phyloP scores from a whole-genome alignment of 345 rosid species.

The Populus nigra region DNA sequence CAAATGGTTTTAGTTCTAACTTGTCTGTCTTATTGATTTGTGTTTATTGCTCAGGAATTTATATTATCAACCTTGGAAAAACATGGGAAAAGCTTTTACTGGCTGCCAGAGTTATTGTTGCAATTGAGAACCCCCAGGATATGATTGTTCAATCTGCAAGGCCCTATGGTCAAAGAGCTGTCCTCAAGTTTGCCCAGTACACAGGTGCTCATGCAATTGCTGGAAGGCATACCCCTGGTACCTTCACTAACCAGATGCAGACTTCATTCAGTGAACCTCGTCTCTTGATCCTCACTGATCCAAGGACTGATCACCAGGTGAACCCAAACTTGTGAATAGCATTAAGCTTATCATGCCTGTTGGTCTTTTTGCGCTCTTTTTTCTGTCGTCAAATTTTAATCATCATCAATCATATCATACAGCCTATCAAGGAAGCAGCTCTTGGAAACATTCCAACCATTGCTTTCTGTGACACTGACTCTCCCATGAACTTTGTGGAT shows the following conservation, averaged over 20 bases:
- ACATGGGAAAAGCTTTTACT: constrained; percentile 90
- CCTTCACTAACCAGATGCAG: constrained; percentile 91
- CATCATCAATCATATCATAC: constrained; percentile 14
- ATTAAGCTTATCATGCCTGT: background rate
- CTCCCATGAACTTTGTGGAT: constrained; percentile 89
- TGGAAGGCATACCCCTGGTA: constrained; percentile 98
- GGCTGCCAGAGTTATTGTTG: constrained; percentile 87
- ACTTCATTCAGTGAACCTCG: constrained; percentile 90
- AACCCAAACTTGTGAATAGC: no score
- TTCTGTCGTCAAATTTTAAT: background rate
- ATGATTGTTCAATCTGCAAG: constrained; percentile 96
- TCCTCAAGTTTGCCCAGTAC: constrained; percentile 84
- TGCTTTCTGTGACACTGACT: constrained; percentile 95
- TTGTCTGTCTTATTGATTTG: background rate
- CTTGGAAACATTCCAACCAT: constrained; percentile 94
- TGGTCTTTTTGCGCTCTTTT: background rate
- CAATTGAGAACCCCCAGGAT: constrained; percentile 82
- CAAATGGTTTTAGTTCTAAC: background rate
- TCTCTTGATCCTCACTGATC: constrained; percentile 87
- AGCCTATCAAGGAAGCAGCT: constrained; percentile 97
- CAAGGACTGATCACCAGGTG: constrained; percentile 97
- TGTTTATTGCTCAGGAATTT: constrained; percentile 50
- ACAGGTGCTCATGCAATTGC: constrained; percentile 98
- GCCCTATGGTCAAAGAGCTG: constrained; percentile 98
- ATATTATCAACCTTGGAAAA: constrained; percentile 84